Evolutionary conservation across 805 yeast species (phyloP), one percentile per base, ranked within the genome.

Genomic region (Schwanniomyces pseudopolymorphus): DNA sequence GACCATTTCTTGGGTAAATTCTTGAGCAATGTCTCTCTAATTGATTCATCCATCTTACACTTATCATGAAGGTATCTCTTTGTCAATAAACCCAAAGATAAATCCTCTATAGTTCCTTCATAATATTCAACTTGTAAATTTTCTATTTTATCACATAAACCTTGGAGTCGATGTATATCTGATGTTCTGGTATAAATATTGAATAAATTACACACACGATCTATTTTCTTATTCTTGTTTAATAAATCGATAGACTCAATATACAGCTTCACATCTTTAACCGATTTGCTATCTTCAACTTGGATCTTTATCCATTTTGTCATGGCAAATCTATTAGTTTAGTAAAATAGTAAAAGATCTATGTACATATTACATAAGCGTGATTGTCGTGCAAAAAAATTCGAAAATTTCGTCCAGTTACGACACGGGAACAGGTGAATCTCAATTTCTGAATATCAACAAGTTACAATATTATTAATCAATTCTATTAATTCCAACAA

Each of bases 1-100:
- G 84, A 70, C 74, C 82, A 86, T 53, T 80, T 77, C 40, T 71
- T 74, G 1, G 87, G 87, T 19, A 73, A 20, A 13, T n/a, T 26
- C 8, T 5, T 1, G 8, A 43, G 25, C 10, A 47, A 44, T 17
- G 10, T 26, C 2, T 33, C 40, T 3, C 19, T 28, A 28, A 13
- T 17, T 10, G 26, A n/a, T 11, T 11, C 14, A 5, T 35, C 40
- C 17, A 22, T 17, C 20, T 14, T 31, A 31, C 20, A 14, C 4
- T 31, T 31, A 3, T 31, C 19, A 17, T 11, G 9, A 1, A 28
- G 22, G 14, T 43, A 20, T 13, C 17, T 13, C 9, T n/a, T 36
- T 31, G 35, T 31, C 11, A 31, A 7, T 8, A 5, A 13, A 10
- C 14, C 19, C 22, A 24, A 36, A 16, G 20, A 36, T 28, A 10